phyloP scores from a whole-genome alignment of 2,329 filamentous ascomycete genomes.

The Cladophialophora bantiana region DNA sequence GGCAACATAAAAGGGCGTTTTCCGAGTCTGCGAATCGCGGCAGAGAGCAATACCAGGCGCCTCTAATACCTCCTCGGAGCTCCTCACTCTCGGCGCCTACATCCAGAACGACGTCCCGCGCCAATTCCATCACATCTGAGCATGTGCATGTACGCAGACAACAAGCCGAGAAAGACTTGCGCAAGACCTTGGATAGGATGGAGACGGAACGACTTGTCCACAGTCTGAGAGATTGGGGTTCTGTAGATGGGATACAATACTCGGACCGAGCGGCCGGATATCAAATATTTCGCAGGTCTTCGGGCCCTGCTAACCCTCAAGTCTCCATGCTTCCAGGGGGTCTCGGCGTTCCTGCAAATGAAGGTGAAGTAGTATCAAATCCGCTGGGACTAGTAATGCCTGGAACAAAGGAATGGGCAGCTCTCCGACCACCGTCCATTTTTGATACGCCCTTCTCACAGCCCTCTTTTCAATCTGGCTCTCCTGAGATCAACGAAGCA shows the following conservation, averaged over 20 bases:
- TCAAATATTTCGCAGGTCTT: slow-evolving; percentile 7
- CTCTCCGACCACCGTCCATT: slow-evolving; percentile 56
- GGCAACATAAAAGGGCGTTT: slow-evolving; percentile 47
- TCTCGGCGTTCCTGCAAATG: neutral
- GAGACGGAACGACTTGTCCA: slow-evolving; percentile 38
- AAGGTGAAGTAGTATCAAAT: slow-evolving; percentile 18
- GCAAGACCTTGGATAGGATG: slow-evolving; percentile 40
- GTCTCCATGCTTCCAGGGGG: slow-evolving; percentile 5
- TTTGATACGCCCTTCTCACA: slow-evolving; percentile 58
- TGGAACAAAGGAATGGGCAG: slow-evolving; percentile 49
- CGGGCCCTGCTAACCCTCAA: neutral
- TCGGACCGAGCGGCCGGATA: neutral
- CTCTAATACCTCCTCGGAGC: slow-evolving; percentile 50
- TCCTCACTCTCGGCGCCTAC: slow-evolving; percentile 57
- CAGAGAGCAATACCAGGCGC: slow-evolving; percentile 44
- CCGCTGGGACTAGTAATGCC: slow-evolving; percentile 36
- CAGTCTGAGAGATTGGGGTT: slow-evolving; percentile 21
- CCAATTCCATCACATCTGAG: slow-evolving; percentile 55
- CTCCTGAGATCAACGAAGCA: slow-evolving; percentile 67
- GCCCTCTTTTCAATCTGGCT: slow-evolving; percentile 55
- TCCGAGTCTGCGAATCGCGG: slow-evolving; percentile 49
- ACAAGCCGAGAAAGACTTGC: slow-evolving; percentile 39
- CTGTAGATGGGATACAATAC: slow-evolving; percentile 5
- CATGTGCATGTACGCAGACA: slow-evolving; percentile 45
- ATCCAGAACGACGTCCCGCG: slow-evolving; percentile 53